phyloP scores from a whole-genome alignment of 257 asterid genomes.

The Solanum gandarillasii region DNA sequence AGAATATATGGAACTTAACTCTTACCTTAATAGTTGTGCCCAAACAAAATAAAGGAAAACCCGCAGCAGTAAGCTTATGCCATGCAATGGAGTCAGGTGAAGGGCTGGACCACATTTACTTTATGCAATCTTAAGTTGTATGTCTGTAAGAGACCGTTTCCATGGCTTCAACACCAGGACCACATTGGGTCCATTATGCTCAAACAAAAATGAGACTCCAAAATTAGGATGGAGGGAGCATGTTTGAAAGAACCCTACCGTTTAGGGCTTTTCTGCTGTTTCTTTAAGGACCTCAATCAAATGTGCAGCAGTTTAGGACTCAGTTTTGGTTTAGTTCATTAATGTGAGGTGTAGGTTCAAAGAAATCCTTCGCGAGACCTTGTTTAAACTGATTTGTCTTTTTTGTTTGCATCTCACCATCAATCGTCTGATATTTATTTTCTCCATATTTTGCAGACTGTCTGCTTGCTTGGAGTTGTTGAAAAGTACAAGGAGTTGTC shows the following conservation, averaged over 20 bases:
- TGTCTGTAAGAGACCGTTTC: neutral
- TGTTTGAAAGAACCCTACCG: neutral
- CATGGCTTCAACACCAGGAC: neutral
- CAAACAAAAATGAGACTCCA: neutral
- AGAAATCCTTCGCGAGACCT: neutral
- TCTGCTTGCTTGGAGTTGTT: conserved; percentile 88
- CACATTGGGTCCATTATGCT: neutral
- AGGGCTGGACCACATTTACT: neutral
- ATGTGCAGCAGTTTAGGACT: neutral
- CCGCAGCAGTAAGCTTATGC: neutral
- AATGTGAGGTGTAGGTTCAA: neutral
- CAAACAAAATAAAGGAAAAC: neutral
- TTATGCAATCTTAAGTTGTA: neutral
- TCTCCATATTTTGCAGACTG: conserved; percentile 45
- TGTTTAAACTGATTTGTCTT: neutral
- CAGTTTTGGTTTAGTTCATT: neutral
- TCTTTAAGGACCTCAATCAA: neutral
- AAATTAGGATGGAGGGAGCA: neutral
- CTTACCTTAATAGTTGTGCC: neutral
- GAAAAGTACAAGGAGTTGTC: conserved; percentile 90
- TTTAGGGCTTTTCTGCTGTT: neutral
- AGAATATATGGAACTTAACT: neutral
- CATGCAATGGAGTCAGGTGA: neutral
- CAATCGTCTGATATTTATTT: neutral
- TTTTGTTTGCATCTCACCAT: neutral